Conservation (phyloP, 1,139 yeast genomes). For the Diutina catenulata region DNA sequence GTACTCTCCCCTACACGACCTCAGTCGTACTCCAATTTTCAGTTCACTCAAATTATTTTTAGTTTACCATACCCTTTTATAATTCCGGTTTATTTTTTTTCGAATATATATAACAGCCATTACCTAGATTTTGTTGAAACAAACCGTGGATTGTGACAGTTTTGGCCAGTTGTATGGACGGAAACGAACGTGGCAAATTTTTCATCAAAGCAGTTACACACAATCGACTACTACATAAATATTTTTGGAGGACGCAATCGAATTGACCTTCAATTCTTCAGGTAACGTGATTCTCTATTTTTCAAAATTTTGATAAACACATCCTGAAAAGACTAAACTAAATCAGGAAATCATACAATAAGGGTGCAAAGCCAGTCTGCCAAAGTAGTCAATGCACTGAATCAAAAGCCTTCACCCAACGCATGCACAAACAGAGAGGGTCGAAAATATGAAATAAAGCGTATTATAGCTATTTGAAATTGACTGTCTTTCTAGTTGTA, state of each 20-base stretch:
- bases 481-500: background rate
- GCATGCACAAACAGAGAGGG: too few species aligned
- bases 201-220: background rate
- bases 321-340: too few species aligned
- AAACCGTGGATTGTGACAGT: too few species aligned
- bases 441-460: too few species aligned
- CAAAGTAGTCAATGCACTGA: too few species aligned
- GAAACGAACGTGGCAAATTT: background rate
- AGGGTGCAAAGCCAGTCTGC: too few species aligned
- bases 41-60: background rate
- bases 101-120: constrained; percentile 5
- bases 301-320: background rate
- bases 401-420: too few species aligned
- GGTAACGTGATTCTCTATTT: background rate
- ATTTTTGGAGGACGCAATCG: background rate
- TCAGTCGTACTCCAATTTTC: background rate
- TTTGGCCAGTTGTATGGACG: too few species aligned
- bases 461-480: too few species aligned
- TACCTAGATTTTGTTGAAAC: background rate
- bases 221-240: background rate
- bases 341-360: too few species aligned
- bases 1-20: background rate
- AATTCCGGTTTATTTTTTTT: constrained; percentile 2
- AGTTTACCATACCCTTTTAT: background rate
- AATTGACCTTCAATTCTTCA: too few species aligned